Percentiles rank a stretch among this genome's conserved stretches.
phyloP scores from a whole-genome alignment of 768 basidiomycete genomes.

The Leccinum incarnatum region DNA sequence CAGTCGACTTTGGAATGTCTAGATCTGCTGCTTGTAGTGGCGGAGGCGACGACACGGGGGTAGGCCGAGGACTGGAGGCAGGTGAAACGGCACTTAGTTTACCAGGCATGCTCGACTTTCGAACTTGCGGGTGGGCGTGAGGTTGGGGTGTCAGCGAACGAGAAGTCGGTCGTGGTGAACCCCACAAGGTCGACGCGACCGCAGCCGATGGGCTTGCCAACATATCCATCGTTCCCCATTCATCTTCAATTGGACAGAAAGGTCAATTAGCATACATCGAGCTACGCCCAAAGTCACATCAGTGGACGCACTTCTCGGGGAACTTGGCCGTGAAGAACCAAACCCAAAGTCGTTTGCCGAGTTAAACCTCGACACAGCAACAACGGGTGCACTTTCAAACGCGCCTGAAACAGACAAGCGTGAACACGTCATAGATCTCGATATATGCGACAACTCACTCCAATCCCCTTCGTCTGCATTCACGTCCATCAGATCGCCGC shows the following conservation, averaged over 20 bases:
- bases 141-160: slow-evolving; percentile 24
- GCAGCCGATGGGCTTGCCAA: slow-evolving; percentile 3
- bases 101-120: not conserved
- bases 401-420: slow-evolving; percentile 46
- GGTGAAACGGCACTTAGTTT: slow-evolving; percentile 11
- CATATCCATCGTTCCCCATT: slow-evolving; percentile 23
- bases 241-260: slow-evolving; percentile 9
- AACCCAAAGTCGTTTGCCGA: slow-evolving; percentile 29
- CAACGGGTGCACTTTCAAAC: slow-evolving; percentile 60
- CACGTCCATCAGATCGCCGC: slow-evolving; percentile 85
- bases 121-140: slow-evolving; percentile 4
- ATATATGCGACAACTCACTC: slow-evolving; percentile 56
- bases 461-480: slow-evolving; percentile 93
- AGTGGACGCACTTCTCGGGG: slow-evolving; percentile 11
- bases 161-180: slow-evolving; percentile 15
- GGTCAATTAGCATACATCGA: not conserved
- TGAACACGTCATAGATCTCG: not conserved
- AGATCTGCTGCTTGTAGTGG: slow-evolving; percentile 8
- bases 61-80: slow-evolving; percentile 20
- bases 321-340: slow-evolving; percentile 12
- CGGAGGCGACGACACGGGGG: slow-evolving; percentile 26
- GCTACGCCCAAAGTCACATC: not conserved
- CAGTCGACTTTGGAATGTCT: slow-evolving; percentile 31
- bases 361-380: slow-evolving; percentile 24
- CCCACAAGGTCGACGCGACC: slow-evolving; percentile 12